Base-by-base conservation (phyloP, 2,329 filamentous ascomycete genomes). In the Beauveria asiatica region DNA sequence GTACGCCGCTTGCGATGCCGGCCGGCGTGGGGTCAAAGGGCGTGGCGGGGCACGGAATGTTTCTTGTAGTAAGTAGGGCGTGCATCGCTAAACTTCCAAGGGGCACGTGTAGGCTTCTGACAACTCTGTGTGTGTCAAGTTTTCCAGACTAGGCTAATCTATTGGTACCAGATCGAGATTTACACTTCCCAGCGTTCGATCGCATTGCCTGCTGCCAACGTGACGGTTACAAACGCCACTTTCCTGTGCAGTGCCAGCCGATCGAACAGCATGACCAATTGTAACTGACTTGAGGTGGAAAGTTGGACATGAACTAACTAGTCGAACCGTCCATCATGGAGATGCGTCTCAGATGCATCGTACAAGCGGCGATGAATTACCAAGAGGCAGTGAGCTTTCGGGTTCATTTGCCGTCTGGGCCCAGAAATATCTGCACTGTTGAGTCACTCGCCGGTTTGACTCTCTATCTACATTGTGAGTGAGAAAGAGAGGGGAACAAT, bases 1-100 rank as follows among this genome's bases (percentile, higher is more conserved):
- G 37, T 39, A 11, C 25, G 39, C 57, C 39, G 57, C 37, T 53
- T 52, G 57, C 57, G 49, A 59, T 59, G 57, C 41, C 57, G 48
- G 57, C 57, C 45, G n/a, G 37, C 56, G 48, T 52, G 48, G 57
- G 44, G 55, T 27, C 5, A n/a, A 45, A 45, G 25, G 57, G 48
- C 57, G 57, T 13, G 8, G 57, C 57, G 49, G 49, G 57, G 57
- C 56, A 51, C 37, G 13, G 25, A 30, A 19, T 59, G 46, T 52
- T 52, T 11, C n/a, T 10, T 30, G 16, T 42, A n/a, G n/a, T n/a
- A n/a, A n/a, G n/a, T n/a, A 57, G 45, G 55, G 55, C 55, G 55
- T 50, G 42, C 19, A 4, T 56, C 4, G 11, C 11, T 11, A 13
- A 33, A 33, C 30, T 13, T 33, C 30, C 13, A 33, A 33, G 11